These are phyloP conservation scores for Candida neerlandica DNA, from an alignment of 1,139 yeast species.

Conservation along the genomic window DNA sequence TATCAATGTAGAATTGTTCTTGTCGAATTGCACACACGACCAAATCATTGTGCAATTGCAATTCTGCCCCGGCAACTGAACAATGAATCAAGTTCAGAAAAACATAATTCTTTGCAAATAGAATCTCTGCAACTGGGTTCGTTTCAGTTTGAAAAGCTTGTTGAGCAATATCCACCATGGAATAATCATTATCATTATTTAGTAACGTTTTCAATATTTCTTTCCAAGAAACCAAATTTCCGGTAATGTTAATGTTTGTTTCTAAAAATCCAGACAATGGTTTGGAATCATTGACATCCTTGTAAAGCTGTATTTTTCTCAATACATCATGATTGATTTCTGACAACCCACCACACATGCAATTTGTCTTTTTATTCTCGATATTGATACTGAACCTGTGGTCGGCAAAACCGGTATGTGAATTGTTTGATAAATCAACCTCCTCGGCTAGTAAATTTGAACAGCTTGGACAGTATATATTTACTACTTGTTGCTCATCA, in stretches of 20 bases:
- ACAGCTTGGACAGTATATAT: constrained; percentile 5
- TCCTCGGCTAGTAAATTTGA: neutral
- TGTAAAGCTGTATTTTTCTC: constrained; percentile 3
- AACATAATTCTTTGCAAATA: constrained; percentile 1
- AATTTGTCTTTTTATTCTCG: neutral
- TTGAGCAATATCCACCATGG: neutral
- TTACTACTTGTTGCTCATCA: neutral
- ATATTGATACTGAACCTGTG: neutral
- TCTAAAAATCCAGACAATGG: constrained; percentile 1
- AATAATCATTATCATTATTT: neutral
- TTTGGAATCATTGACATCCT: constrained; percentile 1
- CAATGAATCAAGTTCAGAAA: constrained; percentile 5
- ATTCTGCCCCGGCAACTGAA: neutral
- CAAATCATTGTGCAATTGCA: constrained; percentile 1
- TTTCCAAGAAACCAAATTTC: neutral
- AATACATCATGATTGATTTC: constrained; percentile 1
- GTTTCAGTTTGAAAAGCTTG: neutral
- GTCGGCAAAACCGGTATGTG: constrained; percentile 4
- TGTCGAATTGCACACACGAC: constrained; percentile 4
- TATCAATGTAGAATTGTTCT: constrained; percentile 2
- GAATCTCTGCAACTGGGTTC: neutral
- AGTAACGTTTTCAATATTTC: neutral
- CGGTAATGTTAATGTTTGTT: neutral
- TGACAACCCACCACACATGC: constrained; percentile 1
- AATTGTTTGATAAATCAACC: neutral